phyloP scores from a whole-genome alignment of 208 protist genomes.

The Trypanosoma avium region DNA sequence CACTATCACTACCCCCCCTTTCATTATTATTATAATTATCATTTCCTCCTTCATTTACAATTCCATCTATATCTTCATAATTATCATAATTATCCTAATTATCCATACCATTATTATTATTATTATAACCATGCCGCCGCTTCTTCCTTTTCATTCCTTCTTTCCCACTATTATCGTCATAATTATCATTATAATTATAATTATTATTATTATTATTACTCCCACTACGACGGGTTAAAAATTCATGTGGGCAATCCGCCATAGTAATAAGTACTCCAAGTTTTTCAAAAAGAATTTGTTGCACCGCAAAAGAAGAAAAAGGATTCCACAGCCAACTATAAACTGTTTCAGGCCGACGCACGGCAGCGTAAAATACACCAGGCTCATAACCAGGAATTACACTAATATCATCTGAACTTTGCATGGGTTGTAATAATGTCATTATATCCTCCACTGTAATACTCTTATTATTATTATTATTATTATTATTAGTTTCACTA shows the following conservation, averaged over 20 bases:
- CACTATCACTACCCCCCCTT: background rate
- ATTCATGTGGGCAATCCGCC: constrained; percentile 76
- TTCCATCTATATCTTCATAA: background rate
- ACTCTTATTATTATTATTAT: constrained; percentile 38
- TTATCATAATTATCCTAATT: background rate
- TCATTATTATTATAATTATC: background rate
- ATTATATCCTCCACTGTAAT: constrained; percentile 63
- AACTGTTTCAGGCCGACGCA: constrained; percentile 73
- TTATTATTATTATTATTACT: background rate
- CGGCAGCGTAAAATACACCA: constrained; percentile 78
- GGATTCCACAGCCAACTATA: constrained; percentile 82
- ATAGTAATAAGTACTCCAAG: constrained; percentile 82
- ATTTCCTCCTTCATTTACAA: constrained; percentile 18
- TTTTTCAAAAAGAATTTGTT: constrained; percentile 62
- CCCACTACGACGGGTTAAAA: constrained; percentile 43
- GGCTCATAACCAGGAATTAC: constrained; percentile 79
- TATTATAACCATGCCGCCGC: background rate
- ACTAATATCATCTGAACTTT: constrained; percentile 39
- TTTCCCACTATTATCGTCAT: background rate
- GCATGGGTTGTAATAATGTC: constrained; percentile 57
- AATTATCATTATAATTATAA: background rate
- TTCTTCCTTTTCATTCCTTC: background rate
- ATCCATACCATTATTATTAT: constrained; percentile 21
- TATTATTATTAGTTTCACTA: too few species aligned
- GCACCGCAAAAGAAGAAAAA: constrained; percentile 67